These are phyloP conservation scores for Trichoderma endophyticum DNA, from an alignment of 2,329 filamentous ascomycete genomes.

Conservation along the genomic window DNA sequence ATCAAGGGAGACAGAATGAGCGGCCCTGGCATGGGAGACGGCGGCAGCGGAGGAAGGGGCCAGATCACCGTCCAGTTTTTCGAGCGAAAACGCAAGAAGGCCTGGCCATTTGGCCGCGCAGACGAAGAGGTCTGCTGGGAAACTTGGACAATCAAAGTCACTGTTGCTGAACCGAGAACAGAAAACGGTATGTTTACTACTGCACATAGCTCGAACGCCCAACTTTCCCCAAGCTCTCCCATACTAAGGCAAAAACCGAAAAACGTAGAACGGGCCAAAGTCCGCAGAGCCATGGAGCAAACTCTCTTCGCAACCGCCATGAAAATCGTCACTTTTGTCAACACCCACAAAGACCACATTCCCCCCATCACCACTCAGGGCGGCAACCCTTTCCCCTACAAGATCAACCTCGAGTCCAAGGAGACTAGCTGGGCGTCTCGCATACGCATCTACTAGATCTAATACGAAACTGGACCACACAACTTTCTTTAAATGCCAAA, in stretches of 20 bases:
- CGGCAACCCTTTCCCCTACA: constrained; percentile 93
- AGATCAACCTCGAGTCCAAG: constrained; percentile 84
- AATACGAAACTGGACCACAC: not conserved
- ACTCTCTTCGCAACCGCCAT: constrained; percentile 82
- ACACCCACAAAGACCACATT: constrained; percentile 90
- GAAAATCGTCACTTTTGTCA: constrained; percentile 85
- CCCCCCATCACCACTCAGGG: constrained; percentile 93
- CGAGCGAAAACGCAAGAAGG: constrained; percentile 82
- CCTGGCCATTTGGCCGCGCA: constrained; percentile 68
- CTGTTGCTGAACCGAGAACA: constrained; percentile 83
- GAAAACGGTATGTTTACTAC: constrained; percentile 66
- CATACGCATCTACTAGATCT: constrained; percentile 66
- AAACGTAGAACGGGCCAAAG: constrained; percentile 72
- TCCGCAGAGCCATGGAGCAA: constrained; percentile 85
- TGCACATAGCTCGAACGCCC: not conserved
- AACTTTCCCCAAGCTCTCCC: not conserved
- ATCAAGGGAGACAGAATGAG: constrained; percentile 40
- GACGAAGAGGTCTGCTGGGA: constrained; percentile 98
- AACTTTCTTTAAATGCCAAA: not conserved
- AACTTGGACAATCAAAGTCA: constrained; percentile 89
- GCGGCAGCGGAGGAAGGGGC: constrained; percentile 61
- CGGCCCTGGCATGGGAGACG: constrained; percentile 23
- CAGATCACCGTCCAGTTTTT: constrained; percentile 89
- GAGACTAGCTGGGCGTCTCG: constrained; percentile 71
- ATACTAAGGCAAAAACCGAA: not conserved